A percentile compares a stretch with the other conserved stretches of the same genome.
These are phyloP conservation scores for Rhodamnia rubescens DNA, from an alignment of 345 rosid genomes.

Conservation along the genomic window DNA sequence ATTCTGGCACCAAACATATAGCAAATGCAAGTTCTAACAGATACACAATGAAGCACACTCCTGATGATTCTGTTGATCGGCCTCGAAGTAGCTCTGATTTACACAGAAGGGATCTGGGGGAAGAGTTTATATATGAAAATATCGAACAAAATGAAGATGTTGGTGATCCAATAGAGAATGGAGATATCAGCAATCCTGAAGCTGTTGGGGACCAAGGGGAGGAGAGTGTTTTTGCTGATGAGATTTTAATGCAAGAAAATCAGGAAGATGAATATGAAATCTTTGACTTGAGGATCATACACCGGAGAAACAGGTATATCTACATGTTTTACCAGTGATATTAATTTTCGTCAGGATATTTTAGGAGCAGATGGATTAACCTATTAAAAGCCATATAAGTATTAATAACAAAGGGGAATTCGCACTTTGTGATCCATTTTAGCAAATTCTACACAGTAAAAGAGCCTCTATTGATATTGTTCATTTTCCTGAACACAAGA, in stretches of 20 bases:
- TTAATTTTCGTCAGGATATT: not conserved
- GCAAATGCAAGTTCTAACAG: not conserved
- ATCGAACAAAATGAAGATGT: not conserved
- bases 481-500: not conserved
- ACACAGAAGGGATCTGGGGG: not conserved
- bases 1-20: not conserved
- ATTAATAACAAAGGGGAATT: not conserved
- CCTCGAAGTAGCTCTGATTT: not conserved
- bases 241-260: slow-evolving; percentile 22
- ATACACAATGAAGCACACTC: not conserved
- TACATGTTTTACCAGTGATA: not conserved
- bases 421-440: not conserved
- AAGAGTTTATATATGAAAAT: slow-evolving; percentile 4
- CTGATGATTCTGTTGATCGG: not conserved
- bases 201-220: slow-evolving; percentile 3
- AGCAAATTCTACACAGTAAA: not conserved
- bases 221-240: slow-evolving; percentile 19
- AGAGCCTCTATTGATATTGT: not conserved
- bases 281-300: slow-evolving; percentile 73
- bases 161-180: not conserved
- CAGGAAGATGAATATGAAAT: slow-evolving; percentile 70
- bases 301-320: slow-evolving; percentile 77
- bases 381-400: not conserved
- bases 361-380: not conserved
- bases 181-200: slow-evolving; percentile 17